Evolutionary conservation across 495 filamentous ascomycete genomes (phyloP).

Genomic region (Cetradonia linearis): DNA sequence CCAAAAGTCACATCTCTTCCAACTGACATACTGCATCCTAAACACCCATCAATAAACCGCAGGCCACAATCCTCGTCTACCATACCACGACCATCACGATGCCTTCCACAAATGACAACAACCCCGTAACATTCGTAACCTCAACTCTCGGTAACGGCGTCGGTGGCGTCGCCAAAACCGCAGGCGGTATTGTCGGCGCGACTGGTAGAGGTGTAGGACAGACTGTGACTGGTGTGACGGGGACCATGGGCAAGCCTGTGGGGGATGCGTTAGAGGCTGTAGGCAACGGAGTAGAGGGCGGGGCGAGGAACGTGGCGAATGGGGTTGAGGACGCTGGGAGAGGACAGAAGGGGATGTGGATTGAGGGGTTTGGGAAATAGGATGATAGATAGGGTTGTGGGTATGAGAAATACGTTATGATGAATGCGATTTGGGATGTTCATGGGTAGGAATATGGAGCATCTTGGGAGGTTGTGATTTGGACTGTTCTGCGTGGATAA

Average conservation of each 20-base stretch:
- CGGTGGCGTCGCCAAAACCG: slow-evolving; percentile 52
- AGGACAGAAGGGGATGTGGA: slow-evolving; percentile 57
- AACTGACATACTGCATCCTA: background rate
- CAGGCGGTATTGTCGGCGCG: slow-evolving; percentile 59
- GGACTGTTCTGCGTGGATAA: too few relatives aligned
- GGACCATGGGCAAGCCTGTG: slow-evolving; percentile 52
- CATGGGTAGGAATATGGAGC: too few relatives aligned
- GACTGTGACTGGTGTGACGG: slow-evolving; percentile 52
- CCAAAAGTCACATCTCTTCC: background rate
- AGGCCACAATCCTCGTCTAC: background rate
- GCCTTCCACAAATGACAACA: slow-evolving; percentile 18
- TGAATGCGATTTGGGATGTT: background rate
- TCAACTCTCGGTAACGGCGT: slow-evolving; percentile 52
- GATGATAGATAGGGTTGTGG: slow-evolving; percentile 62
- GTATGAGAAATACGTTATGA: background rate
- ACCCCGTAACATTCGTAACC: slow-evolving; percentile 38
- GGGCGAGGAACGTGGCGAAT: slow-evolving; percentile 57
- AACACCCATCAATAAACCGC: background rate
- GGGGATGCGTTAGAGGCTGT: slow-evolving; percentile 54
- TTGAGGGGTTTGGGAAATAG: slow-evolving; percentile 52
- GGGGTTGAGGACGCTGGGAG: slow-evolving; percentile 61
- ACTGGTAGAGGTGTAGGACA: slow-evolving; percentile 54
- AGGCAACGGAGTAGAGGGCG: slow-evolving; percentile 54
- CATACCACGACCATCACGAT: background rate
- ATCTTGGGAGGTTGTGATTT: too few relatives aligned